Evolutionary conservation across 2,329 filamentous ascomycete species (phyloP), one percentile per base, ranked within the genome.

Genomic region (Metarhizium guizhouense): DNA sequence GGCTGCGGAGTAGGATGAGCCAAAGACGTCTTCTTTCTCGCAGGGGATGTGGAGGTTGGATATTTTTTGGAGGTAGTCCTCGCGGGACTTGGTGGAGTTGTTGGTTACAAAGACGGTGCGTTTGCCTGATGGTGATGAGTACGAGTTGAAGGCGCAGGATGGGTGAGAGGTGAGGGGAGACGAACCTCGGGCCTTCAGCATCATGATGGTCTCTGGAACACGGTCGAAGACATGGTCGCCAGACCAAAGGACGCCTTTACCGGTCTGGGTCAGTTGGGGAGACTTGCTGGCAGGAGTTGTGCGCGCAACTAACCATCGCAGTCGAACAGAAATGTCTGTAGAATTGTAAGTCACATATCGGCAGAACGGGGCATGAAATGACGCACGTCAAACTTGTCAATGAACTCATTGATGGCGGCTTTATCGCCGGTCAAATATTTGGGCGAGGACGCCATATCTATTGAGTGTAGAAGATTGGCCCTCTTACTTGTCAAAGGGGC

Each of bases 61-160:
- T 58, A 99, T 86, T 68, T 97, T 99, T 76, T 93, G 90, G 70
- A 88, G 86, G 74, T 99, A 99, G 69, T 96, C 91, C 52, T 82
- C 77, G 56, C 94, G 87, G 11, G 93, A 96, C 71, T 99, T 99
- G 56, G 94, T 97, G 67, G 91, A 96, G 76, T 99, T 99, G 76
- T 99, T 99, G 45, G 94, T 99, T 53, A 99, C 94, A 68, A 99
- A 99, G 54, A 99, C 85, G 38, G 94, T 81, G 68, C 87, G 87
- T 73, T 99, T 99, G 68, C 90, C 92, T 94, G 54, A 16, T 36
- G n/a, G 48, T 29, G 10, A 20, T 48, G 18, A 48, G 45, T 48
- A 25, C 25, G 51, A 7, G 5, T 16, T 36, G n/a, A 11, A 8
- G 14, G 29, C 4, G 6, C 13, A 16, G 36, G 29, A 10, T n/a